Percentiles rank a stretch among this genome's conserved stretches.
Evolutionary conservation across 2,329 filamentous ascomycete genomes (phyloP).

Genomic region (Colletotrichum lindemuthianum): DNA sequence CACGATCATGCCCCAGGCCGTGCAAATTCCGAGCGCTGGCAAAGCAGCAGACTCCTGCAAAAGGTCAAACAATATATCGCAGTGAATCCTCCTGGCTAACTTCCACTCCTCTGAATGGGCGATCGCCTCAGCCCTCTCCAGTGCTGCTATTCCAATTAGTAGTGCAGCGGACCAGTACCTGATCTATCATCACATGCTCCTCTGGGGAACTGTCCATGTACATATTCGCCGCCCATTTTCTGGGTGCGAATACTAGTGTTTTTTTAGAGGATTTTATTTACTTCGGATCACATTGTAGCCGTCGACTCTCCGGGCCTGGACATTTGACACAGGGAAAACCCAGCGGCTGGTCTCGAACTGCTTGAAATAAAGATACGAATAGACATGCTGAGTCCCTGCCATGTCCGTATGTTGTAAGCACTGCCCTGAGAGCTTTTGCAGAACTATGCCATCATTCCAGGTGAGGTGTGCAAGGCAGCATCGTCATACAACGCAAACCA

Average conservation of each 20-base stretch:
- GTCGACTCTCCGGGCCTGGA: conserved; percentile 26
- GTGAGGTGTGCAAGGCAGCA: too few species aligned
- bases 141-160: conserved; percentile 49
- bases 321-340: conserved; percentile 1
- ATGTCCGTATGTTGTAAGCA: background rate
- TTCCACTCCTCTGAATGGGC: conserved; percentile 35
- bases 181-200: conserved; percentile 36
- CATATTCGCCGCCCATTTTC: conserved; percentile 42
- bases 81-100: conserved; percentile 23
- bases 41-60: conserved; percentile 31
- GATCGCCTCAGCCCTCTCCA: conserved; percentile 46
- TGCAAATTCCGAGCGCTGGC: background rate
- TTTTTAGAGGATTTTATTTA: background rate
- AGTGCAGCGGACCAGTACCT: conserved; percentile 44
- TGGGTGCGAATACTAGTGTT: conserved; percentile 44
- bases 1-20: conserved; percentile 17
- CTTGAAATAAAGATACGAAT: background rate
- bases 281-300: conserved; percentile 5
- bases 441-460: background rate
- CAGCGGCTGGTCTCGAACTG: conserved; percentile 22
- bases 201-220: conserved; percentile 1
- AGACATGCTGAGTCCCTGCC: conserved; percentile 23
- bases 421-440: background rate
- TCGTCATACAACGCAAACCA: too few species aligned
- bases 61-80: conserved; percentile 32